These are phyloP conservation scores for Penicillium odoratum DNA, from an alignment of 495 filamentous ascomycete genomes.

Conservation along the genomic window DNA sequence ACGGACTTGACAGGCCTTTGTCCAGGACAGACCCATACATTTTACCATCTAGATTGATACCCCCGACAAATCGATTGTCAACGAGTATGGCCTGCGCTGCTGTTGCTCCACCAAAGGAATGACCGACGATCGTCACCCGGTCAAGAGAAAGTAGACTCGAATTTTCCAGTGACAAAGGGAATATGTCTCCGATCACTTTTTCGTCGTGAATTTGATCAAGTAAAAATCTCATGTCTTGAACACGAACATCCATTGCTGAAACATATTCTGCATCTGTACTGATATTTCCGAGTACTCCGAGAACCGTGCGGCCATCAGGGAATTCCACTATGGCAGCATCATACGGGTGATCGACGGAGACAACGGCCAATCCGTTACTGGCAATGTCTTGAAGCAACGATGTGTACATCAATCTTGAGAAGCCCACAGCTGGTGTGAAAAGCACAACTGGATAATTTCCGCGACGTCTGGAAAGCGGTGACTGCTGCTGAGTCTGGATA, in stretches of 20 bases:
- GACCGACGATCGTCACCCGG: slow-evolving; percentile 46
- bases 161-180: slow-evolving; percentile 10
- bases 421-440: slow-evolving; percentile 37
- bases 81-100: slow-evolving; percentile 38
- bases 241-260: slow-evolving; percentile 25
- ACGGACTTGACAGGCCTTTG: slow-evolving; percentile 27
- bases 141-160: slow-evolving; percentile 18
- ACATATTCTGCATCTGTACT: slow-evolving; percentile 5
- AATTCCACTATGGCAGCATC: slow-evolving; percentile 49
- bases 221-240: slow-evolving; percentile 36
- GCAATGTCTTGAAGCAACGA: slow-evolving; percentile 43
- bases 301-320: slow-evolving; percentile 39
- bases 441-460: slow-evolving; percentile 31
- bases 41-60: slow-evolving; percentile 48
- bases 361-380: slow-evolving; percentile 48
- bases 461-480: slow-evolving; percentile 8
- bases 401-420: slow-evolving; percentile 40
- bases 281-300: slow-evolving; percentile 15
- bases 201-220: slow-evolving; percentile 31
- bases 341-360: slow-evolving; percentile 51
- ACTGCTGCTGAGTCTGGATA: slow-evolving; percentile 7
- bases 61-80: slow-evolving; percentile 44
- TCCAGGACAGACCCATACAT: slow-evolving; percentile 33
- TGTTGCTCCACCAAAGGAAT: slow-evolving; percentile 57
- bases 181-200: slow-evolving; percentile 7